These are phyloP conservation scores for Fusarium sp. DNA, from an alignment of 2,329 filamentous ascomycete species.

Conservation along the genomic window DNA sequence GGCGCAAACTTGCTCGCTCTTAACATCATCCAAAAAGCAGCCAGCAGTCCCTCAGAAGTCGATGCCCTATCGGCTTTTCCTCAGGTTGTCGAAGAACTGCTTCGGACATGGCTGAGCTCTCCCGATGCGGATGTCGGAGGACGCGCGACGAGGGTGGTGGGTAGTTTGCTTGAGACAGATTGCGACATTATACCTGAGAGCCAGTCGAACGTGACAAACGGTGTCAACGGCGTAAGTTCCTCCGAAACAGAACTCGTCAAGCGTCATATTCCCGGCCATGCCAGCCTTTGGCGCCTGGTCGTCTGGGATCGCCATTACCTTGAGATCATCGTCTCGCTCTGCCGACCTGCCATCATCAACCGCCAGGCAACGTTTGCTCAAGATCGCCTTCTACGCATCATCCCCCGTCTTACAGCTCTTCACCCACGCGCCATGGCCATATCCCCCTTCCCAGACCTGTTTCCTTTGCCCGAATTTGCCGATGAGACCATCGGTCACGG, in stretches of 20 bases:
- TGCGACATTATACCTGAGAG: conserved; percentile 58
- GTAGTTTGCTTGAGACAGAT: conserved; percentile 70
- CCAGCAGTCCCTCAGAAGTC: conserved; percentile 63
- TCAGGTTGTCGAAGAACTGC: conserved; percentile 63
- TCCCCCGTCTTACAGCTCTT: conserved; percentile 66
- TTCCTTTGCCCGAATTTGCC: conserved; percentile 22
- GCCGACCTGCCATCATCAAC: conserved; percentile 51
- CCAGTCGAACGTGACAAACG: conserved; percentile 26
- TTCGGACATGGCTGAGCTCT: conserved; percentile 68
- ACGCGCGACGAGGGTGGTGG: conserved; percentile 65
- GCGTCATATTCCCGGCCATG: conserved; percentile 64
- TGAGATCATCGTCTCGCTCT: conserved; percentile 58
- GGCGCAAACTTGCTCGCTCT: conserved; percentile 72
- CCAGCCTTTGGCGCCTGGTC: conserved; percentile 68
- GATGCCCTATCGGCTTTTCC: conserved; percentile 67
- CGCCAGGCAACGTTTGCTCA: conserved; percentile 66
- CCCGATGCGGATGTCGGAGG: conserved; percentile 71
- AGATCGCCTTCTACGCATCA: conserved; percentile 66
- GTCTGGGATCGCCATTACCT: conserved; percentile 64
- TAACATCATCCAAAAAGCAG: conserved; percentile 69
- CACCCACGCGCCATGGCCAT: conserved; percentile 60
- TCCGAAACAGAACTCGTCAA: conserved; percentile 57
- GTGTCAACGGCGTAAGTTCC: conserved; percentile 43
- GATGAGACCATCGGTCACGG: conserved; percentile 54
- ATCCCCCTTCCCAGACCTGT: conserved; percentile 53